Evolutionary conservation across 2,329 filamentous ascomycete genomes (phyloP).

Genomic region (Penicillium griseofulvum): DNA sequence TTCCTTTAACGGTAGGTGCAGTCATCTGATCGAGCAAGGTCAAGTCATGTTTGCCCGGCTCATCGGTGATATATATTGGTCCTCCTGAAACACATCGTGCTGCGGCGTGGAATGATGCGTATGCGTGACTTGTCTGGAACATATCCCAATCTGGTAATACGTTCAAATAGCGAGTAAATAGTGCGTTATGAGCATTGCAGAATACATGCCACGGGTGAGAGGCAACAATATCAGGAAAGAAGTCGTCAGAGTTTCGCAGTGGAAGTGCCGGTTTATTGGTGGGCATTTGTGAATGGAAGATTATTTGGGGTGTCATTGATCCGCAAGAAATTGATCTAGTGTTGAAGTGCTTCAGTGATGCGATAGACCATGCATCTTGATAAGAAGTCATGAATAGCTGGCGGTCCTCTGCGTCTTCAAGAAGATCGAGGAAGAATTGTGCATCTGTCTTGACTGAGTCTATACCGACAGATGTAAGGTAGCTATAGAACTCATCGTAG

Average conservation of each 20-base stretch:
- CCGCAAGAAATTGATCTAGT: conserved; percentile 86
- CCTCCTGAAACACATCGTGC: conserved; percentile 87
- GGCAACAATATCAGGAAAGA: conserved; percentile 76
- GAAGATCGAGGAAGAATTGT: conserved; percentile 82
- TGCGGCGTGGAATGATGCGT: conserved; percentile 82
- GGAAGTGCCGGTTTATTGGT: conserved; percentile 70
- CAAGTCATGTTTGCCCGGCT: conserved; percentile 76
- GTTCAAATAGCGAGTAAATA: conserved; percentile 82
- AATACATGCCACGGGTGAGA: conserved; percentile 96
- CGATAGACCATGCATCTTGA: conserved; percentile 80
- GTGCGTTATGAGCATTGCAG: conserved; percentile 83
- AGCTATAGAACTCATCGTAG: conserved; percentile 89
- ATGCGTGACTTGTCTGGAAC: conserved; percentile 67
- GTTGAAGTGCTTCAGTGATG: conserved; percentile 73
- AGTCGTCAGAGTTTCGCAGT: conserved; percentile 83
- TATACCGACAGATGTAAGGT: conserved; percentile 70
- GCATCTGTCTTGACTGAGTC: conserved; percentile 91
- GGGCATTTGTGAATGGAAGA: conserved; percentile 81
- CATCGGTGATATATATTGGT: conserved; percentile 91
- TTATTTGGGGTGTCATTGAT: conserved; percentile 80
- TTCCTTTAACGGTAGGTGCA: conserved; percentile 66
- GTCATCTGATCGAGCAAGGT: conserved; percentile 77
- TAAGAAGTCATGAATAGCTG: conserved; percentile 70
- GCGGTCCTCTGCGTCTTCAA: conserved; percentile 67
- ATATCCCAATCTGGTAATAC: conserved; percentile 81